phyloP scores from a whole-genome alignment of 305 asterid species.

The Fraxinus angustifolia region DNA sequence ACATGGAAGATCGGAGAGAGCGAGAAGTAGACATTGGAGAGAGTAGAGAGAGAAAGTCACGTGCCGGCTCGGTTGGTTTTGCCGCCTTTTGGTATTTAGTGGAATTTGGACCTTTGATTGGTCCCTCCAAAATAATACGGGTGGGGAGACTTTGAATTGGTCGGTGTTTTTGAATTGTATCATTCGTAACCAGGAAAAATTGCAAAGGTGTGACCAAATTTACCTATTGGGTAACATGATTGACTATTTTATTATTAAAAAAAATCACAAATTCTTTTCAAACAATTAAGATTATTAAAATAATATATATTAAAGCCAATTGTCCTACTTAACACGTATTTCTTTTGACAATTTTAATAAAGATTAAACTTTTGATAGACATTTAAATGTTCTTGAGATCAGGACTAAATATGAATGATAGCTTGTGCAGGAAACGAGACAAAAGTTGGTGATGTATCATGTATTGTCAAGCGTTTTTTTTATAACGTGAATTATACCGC shows the following conservation, averaged over 20 bases:
- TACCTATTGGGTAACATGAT: background rate
- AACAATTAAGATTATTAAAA: no score
- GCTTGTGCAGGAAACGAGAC: no score
- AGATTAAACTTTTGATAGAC: no score
- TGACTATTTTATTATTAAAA: background rate
- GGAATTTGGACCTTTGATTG: background rate
- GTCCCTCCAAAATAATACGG: slow-evolving; percentile 31
- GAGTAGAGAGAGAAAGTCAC: slow-evolving; percentile 20
- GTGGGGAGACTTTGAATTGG: slow-evolving; percentile 28
- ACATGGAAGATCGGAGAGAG: slow-evolving; percentile 58
- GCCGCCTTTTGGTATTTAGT: slow-evolving; percentile 43
- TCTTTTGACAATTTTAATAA: no score
- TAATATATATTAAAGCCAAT: no score
- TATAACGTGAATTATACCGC: no score
- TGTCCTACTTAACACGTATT: no score
- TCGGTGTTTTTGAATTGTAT: background rate
- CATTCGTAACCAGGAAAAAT: background rate
- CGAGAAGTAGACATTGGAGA: slow-evolving; percentile 34
- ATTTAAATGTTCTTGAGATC: no score
- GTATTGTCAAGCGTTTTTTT: no score
- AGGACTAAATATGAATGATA: no score
- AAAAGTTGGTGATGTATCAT: no score
- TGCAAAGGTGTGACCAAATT: background rate
- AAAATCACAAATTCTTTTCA: background rate
- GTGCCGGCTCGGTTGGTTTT: slow-evolving; percentile 33